Evolutionary conservation across 2,329 filamentous ascomycete genomes (phyloP).

Genomic region (Pseudogymnoascus pannorum): DNA sequence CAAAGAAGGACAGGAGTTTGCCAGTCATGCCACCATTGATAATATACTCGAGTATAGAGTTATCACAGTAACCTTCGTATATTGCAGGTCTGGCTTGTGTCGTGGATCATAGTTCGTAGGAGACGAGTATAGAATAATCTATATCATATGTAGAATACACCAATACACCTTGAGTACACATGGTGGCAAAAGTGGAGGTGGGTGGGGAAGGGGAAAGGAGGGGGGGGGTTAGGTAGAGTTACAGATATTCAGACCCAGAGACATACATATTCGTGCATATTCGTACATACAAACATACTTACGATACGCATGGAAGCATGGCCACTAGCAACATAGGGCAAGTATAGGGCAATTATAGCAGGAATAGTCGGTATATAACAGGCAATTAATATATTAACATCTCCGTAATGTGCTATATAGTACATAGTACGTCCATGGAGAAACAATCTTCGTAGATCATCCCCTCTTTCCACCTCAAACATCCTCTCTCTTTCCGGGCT

Average conservation of each 20-base stretch:
- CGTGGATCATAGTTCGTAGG: background rate
- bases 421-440: constrained; percentile 7
- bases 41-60: background rate
- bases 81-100: background rate
- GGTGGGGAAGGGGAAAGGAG: background rate
- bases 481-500: background rate
- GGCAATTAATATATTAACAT: background rate
- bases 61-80: background rate
- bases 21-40: background rate
- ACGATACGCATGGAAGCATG: constrained; percentile 2
- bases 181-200: background rate
- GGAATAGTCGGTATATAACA: background rate
- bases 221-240: background rate
- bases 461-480: background rate
- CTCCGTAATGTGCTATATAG: background rate
- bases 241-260: too few relatives aligned
- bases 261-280: constrained; percentile 1
- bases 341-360: background rate
- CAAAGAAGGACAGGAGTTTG: background rate
- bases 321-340: background rate
- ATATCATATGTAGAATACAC: background rate
- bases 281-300: background rate
- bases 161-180: background rate
- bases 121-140: background rate
- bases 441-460: background rate